phyloP scores from a whole-genome alignment of 495 filamentous ascomycete species.

The Lasiosphaeria miniovina region DNA sequence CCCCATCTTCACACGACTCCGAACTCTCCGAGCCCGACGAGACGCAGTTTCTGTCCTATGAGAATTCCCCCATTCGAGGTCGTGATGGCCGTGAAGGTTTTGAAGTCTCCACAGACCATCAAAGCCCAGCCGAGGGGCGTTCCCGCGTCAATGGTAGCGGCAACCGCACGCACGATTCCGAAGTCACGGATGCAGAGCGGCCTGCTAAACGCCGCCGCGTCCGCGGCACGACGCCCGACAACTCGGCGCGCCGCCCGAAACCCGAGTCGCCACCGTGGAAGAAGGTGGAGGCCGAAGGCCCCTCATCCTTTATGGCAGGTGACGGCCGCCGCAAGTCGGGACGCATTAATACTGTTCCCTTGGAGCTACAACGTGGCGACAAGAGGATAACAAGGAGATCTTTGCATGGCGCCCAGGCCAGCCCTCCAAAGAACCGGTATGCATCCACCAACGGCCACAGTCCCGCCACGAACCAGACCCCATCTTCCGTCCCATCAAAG shows the following conservation, averaged over 20 bases:
- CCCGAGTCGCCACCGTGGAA: slow-evolving; percentile 88
- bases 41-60: slow-evolving; percentile 1
- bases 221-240: slow-evolving; percentile 38
- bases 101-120: neutral
- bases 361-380: slow-evolving; percentile 63
- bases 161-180: slow-evolving; percentile 10
- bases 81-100: slow-evolving; percentile 3
- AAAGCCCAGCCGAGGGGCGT: slow-evolving; percentile 5
- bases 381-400: slow-evolving; percentile 55
- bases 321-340: slow-evolving; percentile 86
- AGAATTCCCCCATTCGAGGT: neutral
- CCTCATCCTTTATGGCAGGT: slow-evolving; percentile 69
- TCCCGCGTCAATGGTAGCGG: slow-evolving; percentile 23
- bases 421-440: slow-evolving; percentile 20
- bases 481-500: slow-evolving; percentile 15
- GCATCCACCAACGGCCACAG: slow-evolving; percentile 20
- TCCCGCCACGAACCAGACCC: slow-evolving; percentile 12
- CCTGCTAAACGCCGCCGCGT: slow-evolving; percentile 76
- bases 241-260: slow-evolving; percentile 40
- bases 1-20: neutral
- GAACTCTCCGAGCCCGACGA: slow-evolving; percentile 9
- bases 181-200: slow-evolving; percentile 42
- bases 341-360: slow-evolving; percentile 70
- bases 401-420: slow-evolving; percentile 31
- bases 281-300: slow-evolving; percentile 78